These are phyloP conservation scores for Aspergillus conjunctus DNA, from an alignment of 495 filamentous ascomycete genomes.

Conservation along the genomic window DNA sequence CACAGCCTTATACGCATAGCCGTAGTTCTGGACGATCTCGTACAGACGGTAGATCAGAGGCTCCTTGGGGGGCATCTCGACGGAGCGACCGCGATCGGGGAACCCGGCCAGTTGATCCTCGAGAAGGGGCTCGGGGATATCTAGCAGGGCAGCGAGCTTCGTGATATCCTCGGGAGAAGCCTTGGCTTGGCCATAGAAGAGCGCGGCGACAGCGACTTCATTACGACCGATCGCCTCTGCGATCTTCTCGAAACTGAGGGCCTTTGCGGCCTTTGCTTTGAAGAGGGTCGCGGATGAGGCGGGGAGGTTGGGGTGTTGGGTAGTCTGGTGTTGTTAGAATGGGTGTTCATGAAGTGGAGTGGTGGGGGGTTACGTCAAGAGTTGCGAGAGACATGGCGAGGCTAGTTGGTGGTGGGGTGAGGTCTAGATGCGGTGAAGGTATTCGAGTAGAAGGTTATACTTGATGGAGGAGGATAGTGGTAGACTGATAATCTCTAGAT, in stretches of 20 bases:
- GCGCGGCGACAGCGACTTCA: constrained; percentile 86
- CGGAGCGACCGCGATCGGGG: constrained; percentile 79
- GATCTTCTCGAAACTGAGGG: constrained; percentile 81
- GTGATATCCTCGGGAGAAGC: constrained; percentile 77
- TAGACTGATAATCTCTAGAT: neutral
- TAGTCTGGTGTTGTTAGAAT: constrained; percentile 30
- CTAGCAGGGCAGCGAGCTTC: constrained; percentile 69
- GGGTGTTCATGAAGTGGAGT: neutral
- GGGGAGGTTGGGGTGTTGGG: constrained; percentile 60
- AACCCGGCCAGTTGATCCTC: constrained; percentile 66
- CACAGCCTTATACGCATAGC: constrained; percentile 93
- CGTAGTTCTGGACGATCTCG: constrained; percentile 98
- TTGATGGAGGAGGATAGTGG: neutral
- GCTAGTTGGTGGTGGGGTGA: neutral
- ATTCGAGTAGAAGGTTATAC: neutral
- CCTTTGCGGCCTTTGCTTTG: constrained; percentile 72
- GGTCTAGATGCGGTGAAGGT: neutral
- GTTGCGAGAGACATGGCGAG: constrained; percentile 45
- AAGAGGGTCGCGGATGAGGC: constrained; percentile 76
- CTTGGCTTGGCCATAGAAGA: constrained; percentile 93
- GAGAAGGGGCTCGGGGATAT: constrained; percentile 58
- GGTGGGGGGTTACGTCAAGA: constrained; percentile 39
- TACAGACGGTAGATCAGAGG: constrained; percentile 92
- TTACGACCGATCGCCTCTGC: constrained; percentile 74
- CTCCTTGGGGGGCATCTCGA: constrained; percentile 93